phyloP scores from a whole-genome alignment of 108 stramenopile species.

The Fistulifera solaris region DNA sequence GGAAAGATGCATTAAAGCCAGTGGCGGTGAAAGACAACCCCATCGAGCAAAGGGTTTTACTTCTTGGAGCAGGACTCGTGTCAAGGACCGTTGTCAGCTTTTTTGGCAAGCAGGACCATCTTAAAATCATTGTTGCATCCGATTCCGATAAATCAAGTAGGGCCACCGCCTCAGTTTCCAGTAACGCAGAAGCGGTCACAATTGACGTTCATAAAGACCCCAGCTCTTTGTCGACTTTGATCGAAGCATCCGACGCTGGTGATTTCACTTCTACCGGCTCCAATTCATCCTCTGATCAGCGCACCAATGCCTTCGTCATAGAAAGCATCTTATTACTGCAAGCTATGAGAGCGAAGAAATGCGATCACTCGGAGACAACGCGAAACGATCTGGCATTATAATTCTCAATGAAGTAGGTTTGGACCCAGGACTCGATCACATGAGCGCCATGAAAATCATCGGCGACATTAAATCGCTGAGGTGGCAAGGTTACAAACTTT shows the following conservation, averaged over 20 bases:
- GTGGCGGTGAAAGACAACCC: constrained; percentile 14
- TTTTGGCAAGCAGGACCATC: constrained; percentile 35
- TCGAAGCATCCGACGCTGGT: constrained; percentile 62
- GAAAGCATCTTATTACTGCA: constrained; percentile 67
- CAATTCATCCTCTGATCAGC: constrained; percentile 69
- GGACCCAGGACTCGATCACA: constrained; percentile 82
- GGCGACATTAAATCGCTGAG: constrained; percentile 52
- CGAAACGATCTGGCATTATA: constrained; percentile 42
- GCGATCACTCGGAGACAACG: constrained; percentile 21
- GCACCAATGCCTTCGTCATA: constrained; percentile 37
- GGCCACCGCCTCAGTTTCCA: constrained; percentile 28
- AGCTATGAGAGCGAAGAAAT: constrained; percentile 75
- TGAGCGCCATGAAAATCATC: constrained; percentile 68
- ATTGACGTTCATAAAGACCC: constrained; percentile 35
- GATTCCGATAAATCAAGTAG: constrained; percentile 48
- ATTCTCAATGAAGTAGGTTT: constrained; percentile 84
- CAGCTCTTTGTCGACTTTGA: constrained; percentile 28
- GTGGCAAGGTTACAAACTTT: constrained; percentile 54
- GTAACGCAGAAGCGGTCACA: constrained; percentile 25
- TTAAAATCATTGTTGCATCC: constrained; percentile 49
- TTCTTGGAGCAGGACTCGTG: constrained; percentile 78
- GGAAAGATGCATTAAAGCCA: constrained; percentile 23
- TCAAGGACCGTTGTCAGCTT: constrained; percentile 57
- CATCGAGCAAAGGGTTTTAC: constrained; percentile 40
- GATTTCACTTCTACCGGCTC: constrained; percentile 73